Percentiles rank a stretch among this genome's conserved stretches.
phyloP scores from a whole-genome alignment of 345 rosid genomes.

The Cardiospermum halicacabum region DNA sequence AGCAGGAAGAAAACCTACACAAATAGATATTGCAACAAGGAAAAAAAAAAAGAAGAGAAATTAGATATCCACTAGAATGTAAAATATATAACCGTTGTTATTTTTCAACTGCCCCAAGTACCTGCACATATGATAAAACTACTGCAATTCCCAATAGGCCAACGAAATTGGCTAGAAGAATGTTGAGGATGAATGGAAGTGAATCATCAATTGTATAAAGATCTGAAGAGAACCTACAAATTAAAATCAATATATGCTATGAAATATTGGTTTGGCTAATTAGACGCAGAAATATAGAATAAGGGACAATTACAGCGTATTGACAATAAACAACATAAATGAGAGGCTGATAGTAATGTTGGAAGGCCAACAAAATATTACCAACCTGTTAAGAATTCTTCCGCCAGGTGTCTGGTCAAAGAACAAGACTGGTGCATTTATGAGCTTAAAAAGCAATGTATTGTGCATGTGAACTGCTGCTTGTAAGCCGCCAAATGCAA shows the following conservation, averaged over 20 bases:
- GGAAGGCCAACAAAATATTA: constrained; percentile 6
- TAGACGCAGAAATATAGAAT: background rate
- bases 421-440: constrained; percentile 75
- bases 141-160: constrained; percentile 78
- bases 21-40: background rate
- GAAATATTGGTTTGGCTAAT: background rate
- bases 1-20: constrained; percentile 73
- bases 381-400: constrained; percentile 92
- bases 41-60: constrained; percentile 3
- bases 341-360: constrained; percentile 13
- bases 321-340: background rate
- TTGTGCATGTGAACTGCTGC: constrained; percentile 75
- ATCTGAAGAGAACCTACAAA: constrained; percentile 81
- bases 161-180: constrained; percentile 87
- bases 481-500: constrained; percentile 85
- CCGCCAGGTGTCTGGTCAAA: constrained; percentile 97
- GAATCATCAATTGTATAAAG: constrained; percentile 92
- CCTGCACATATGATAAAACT: constrained; percentile 91
- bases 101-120: constrained; percentile 16
- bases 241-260: constrained; percentile 7
- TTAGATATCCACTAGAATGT: background rate
- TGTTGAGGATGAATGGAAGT: constrained; percentile 92
- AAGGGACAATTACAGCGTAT: background rate
- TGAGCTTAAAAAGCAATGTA: constrained; percentile 56
- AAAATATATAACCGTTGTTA: constrained; percentile 13